Percentiles rank a stretch among this genome's conserved stretches.
Conservation (phyloP, 495 filamentous ascomycete species). For the Hapsidospora chrysogenum region DNA sequence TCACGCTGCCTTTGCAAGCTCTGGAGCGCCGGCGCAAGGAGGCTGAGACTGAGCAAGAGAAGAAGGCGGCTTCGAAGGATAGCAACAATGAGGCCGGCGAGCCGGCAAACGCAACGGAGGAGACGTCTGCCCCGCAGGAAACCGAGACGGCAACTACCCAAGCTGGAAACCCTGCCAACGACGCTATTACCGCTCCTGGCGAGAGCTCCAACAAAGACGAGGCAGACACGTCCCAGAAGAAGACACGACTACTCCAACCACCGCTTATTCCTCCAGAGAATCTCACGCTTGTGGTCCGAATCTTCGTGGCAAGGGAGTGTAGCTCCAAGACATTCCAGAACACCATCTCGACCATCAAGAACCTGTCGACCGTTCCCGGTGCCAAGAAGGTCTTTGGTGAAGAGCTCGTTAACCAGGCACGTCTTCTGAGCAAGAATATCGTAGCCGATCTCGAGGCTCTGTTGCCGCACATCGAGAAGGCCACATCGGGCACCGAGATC, state of each 20-base stretch:
- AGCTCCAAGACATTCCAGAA: conserved; percentile 93
- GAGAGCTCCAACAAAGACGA: conserved; percentile 9
- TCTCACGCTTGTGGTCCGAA: conserved; percentile 82
- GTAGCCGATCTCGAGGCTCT: conserved; percentile 71
- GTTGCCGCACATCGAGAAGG: conserved; percentile 72
- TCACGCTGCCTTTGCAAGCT: conserved; percentile 72
- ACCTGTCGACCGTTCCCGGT: conserved; percentile 80
- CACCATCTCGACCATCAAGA: conserved; percentile 93
- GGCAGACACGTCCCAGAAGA: conserved; percentile 42
- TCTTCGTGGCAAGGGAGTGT: conserved; percentile 89
- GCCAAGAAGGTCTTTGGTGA: conserved; percentile 82
- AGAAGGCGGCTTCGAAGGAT: conserved; percentile 41
- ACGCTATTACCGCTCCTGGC: conserved; percentile 9
- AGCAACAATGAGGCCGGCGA: conserved; percentile 36
- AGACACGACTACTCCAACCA: conserved; percentile 53
- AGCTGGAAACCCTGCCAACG: conserved; percentile 9
- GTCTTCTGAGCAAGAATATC: conserved; percentile 67
- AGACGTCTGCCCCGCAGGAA: conserved; percentile 2
- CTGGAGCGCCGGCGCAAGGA: conserved; percentile 73
- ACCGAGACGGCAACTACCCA: conserved; percentile 10
- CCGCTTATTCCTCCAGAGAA: conserved; percentile 82
- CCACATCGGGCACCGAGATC: conserved; percentile 78
- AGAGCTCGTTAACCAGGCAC: conserved; percentile 76
- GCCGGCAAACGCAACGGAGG: conserved; percentile 9
- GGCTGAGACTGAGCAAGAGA: conserved; percentile 38